Base-by-base conservation (phyloP, 495 filamentous ascomycete species). In the Aspergillus steynii region DNA sequence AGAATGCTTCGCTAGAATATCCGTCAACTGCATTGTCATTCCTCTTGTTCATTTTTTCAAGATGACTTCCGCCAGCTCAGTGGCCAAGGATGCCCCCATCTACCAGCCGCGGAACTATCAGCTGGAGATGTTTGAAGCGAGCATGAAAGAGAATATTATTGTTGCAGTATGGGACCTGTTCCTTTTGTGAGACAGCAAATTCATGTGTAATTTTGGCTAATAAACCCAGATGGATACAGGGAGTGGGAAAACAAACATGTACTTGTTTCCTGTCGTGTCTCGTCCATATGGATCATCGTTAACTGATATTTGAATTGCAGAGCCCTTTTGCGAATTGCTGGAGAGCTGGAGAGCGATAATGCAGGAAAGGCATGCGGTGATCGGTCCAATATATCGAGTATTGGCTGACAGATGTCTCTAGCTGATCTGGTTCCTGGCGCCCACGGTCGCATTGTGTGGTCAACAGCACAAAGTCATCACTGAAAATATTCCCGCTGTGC, bases 201-300 rank as follows among this genome's bases (percentile, higher is more conserved):
- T 12, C 3, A 8, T 2, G 37, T 42, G 37, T 14, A 29, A 15
- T 34, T 3, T 32, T 20, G n/a, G 37, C 58, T 61, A 50, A 7
- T 50, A 5, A 27, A 6, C 4, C 1, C 37, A 94, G 89, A 96
- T 97, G 93, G 92, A 95, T 67, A 96, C 93, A 0, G 93, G 93
- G 1, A 91, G 86, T 69, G 94, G 94, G 8, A 98, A 98, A 74
- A 97, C 94, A 2, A 88, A 90, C 59, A 87, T 97, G 92, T 93
- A 86, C 69, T 12, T 1, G 4, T 46, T 29, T 14, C 3, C 29
- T 26, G 26, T 25, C 32, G 15, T 15, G 7, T 6, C 29, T 45
- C 9, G 29, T 10, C 29, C 1, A 26, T 9, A 28, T 25, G 26
- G n/a, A 8, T 15, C 32, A 2, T 37, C 8, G 26, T 58, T 12